A percentile compares a stretch with the other conserved stretches of the same genome.
These are phyloP conservation scores for Neonectria sp. DNA, from an alignment of 2,329 filamentous ascomycete genomes.

Conservation along the genomic window DNA sequence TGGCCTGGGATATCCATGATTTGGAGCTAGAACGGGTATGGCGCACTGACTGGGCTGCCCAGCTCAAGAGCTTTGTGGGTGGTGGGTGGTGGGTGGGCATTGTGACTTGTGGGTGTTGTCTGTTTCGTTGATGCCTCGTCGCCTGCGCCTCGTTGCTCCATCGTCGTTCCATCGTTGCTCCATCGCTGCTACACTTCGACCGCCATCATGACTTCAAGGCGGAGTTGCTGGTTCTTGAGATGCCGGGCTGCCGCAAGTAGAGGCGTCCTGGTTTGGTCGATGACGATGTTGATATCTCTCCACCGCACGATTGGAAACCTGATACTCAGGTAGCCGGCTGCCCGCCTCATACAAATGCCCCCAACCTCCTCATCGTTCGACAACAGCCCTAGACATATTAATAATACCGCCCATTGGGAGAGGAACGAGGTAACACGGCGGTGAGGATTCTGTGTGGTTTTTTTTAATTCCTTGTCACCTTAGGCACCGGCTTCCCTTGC, in stretches of 20 bases:
- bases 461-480: neutral
- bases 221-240: neutral
- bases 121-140: constrained; percentile 1
- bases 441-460: neutral
- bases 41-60: constrained; percentile 1
- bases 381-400: neutral
- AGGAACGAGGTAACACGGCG: no score
- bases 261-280: neutral
- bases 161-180: neutral
- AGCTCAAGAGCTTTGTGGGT: neutral
- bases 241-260: neutral
- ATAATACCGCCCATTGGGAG: neutral
- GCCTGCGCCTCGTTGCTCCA: constrained; percentile 2
- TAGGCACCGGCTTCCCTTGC: neutral
- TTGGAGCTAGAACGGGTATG: neutral
- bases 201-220: neutral
- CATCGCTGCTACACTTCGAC: neutral
- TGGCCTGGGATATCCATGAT: neutral
- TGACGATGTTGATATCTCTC: neutral
- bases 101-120: neutral
- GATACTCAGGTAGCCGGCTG: neutral
- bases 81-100: neutral
- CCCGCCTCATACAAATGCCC: neutral
- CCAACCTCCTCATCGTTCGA: neutral
- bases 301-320: neutral